Evolutionary conservation across 306 rosid species (phyloP).

Genomic region (Malus asiatica): DNA sequence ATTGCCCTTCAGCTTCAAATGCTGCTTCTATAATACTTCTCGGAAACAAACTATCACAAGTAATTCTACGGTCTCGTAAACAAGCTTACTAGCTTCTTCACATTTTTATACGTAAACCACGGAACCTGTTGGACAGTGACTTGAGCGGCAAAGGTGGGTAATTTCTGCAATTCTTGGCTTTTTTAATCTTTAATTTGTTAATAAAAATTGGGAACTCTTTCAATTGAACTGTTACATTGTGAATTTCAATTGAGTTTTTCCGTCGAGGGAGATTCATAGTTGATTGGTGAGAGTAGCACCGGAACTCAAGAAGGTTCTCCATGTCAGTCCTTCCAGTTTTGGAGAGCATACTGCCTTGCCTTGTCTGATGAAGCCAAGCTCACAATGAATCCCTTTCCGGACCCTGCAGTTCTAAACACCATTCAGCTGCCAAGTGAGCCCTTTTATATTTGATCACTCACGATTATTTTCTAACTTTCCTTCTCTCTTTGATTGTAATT

Average conservation of each 20-base stretch:
- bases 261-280: slow-evolving; percentile 27
- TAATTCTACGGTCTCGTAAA: slow-evolving; percentile 18
- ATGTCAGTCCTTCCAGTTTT: slow-evolving; percentile 68
- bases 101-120: background rate
- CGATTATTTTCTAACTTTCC: background rate
- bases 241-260: background rate
- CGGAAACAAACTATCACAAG: slow-evolving; percentile 91
- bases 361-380: slow-evolving; percentile 54
- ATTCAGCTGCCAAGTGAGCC: slow-evolving; percentile 60
- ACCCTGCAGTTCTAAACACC: slow-evolving; percentile 46
- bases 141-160: background rate
- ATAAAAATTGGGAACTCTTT: background rate
- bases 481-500: background rate
- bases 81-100: slow-evolving; percentile 1
- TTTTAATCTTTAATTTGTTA: background rate
- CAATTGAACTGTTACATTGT: background rate
- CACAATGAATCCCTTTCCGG: slow-evolving; percentile 44
- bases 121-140: background rate
- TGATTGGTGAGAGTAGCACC: slow-evolving; percentile 32
- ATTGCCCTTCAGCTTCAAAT: slow-evolving; percentile 79
- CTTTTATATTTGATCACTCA: slow-evolving; percentile 7
- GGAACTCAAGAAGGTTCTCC: slow-evolving; percentile 43
- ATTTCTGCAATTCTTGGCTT: background rate
- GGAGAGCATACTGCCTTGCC: slow-evolving; percentile 37
- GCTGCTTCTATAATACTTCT: slow-evolving; percentile 92